phyloP scores from a whole-genome alignment of 164 flowering plant genomes.

The Amborella trichopoda region DNA sequence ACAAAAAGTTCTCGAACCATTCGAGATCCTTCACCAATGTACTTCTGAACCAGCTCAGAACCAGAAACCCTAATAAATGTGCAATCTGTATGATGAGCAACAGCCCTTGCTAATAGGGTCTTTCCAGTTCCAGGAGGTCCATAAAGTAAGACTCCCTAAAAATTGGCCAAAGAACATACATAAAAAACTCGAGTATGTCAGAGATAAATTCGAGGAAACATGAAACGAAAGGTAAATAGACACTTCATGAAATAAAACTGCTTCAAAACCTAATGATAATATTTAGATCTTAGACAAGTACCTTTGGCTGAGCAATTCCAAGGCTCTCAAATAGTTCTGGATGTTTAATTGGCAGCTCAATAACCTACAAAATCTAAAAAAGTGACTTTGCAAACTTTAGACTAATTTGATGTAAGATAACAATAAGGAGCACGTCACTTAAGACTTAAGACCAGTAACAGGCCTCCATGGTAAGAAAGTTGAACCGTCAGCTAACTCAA shows the following conservation, averaged over 20 bases:
- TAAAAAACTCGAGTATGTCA: neutral
- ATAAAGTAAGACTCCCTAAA: slow-evolving; percentile 82
- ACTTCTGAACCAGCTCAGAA: slow-evolving; percentile 92
- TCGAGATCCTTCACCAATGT: slow-evolving; percentile 94
- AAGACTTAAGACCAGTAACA: too few species aligned
- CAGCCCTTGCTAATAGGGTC: slow-evolving; percentile 92
- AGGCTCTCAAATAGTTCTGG: slow-evolving; percentile 96
- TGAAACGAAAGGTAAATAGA: neutral
- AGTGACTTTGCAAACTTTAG: too few species aligned
- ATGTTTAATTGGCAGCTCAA: slow-evolving; percentile 95
- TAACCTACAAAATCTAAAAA: slow-evolving; percentile 51
- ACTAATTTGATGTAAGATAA: too few species aligned
- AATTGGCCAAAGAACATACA: neutral
- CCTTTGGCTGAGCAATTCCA: slow-evolving; percentile 98
- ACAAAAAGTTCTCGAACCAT: slow-evolving; percentile 98
- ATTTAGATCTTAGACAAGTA: slow-evolving; percentile 6
- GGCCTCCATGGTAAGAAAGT: too few species aligned
- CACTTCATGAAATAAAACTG: neutral
- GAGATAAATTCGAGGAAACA: neutral
- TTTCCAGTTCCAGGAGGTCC: slow-evolving; percentile 99
- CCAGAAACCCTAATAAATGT: slow-evolving; percentile 97
- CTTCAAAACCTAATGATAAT: neutral
- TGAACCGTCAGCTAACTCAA: too few species aligned
- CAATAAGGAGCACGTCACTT: too few species aligned
- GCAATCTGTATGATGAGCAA: slow-evolving; percentile 94